phyloP scores from a whole-genome alignment of 2,329 filamentous ascomycete genomes.

The Talaromyces sp. region DNA sequence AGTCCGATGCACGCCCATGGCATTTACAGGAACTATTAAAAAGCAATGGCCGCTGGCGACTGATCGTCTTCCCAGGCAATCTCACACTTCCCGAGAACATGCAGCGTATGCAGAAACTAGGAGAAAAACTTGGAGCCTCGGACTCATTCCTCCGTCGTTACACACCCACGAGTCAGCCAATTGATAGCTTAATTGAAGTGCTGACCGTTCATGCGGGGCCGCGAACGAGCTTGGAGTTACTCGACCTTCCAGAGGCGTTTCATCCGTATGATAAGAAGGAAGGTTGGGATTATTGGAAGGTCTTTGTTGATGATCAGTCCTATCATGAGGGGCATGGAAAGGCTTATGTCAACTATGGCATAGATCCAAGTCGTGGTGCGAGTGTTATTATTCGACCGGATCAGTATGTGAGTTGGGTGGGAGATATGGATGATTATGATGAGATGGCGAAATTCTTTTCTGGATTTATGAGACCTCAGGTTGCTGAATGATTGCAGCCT shows the following conservation, averaged over 20 bases:
- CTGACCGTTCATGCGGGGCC: conserved; percentile 8
- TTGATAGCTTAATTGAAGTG: conserved; percentile 10
- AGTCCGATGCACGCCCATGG: conserved; percentile 35
- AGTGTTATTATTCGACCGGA: not conserved
- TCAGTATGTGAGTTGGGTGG: not conserved
- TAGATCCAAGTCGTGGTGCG: conserved; percentile 55
- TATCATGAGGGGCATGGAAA: conserved; percentile 1
- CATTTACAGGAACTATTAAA: conserved; percentile 40
- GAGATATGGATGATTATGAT: not conserved
- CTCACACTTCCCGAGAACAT: conserved; percentile 39
- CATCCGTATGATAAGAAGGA: not conserved
- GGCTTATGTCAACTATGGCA: conserved; percentile 55
- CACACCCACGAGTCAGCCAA: not conserved
- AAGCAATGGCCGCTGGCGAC: conserved; percentile 20
- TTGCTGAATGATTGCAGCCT: not conserved
- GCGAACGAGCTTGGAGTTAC: conserved; percentile 5
- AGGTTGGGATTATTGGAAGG: conserved; percentile 15
- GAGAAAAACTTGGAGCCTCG: not conserved
- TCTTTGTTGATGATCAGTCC: conserved; percentile 12
- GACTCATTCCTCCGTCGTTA: conserved; percentile 9
- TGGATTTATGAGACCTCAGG: not conserved
- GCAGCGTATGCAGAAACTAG: conserved; percentile 37
- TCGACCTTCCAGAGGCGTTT: conserved; percentile 4
- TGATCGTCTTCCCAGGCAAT: conserved; percentile 15
- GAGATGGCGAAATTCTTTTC: not conserved